A percentile compares a stretch with the other conserved stretches of the same genome.
phyloP scores from a whole-genome alignment of 148 eudicot genomes.

The Camellia japonica region DNA sequence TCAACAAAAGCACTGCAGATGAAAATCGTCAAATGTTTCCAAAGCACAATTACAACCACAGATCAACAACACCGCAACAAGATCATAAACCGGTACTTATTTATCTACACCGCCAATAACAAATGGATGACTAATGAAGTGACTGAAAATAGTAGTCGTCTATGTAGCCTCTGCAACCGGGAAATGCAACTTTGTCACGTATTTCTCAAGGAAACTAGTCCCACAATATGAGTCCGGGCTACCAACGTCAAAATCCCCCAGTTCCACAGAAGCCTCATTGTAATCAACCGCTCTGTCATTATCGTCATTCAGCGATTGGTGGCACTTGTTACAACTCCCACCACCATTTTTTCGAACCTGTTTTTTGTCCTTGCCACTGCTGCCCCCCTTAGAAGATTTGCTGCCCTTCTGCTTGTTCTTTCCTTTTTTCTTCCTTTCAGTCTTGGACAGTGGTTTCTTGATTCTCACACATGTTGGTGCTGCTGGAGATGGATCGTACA shows the following conservation, averaged over 20 bases:
- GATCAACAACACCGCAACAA: not conserved
- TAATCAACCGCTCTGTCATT: slow-evolving; percentile 21
- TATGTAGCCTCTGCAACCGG: slow-evolving; percentile 60
- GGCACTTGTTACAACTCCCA: slow-evolving; percentile 35
- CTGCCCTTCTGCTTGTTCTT: slow-evolving; percentile 64
- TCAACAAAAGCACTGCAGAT: not conserved
- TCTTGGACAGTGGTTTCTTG: slow-evolving; percentile 43
- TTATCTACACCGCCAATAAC: slow-evolving; percentile 22
- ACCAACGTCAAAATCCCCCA: slow-evolving; percentile 45
- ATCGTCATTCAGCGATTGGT: slow-evolving; percentile 24
- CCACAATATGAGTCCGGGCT: slow-evolving; percentile 56
- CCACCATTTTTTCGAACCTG: slow-evolving; percentile 42
- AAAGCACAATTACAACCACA: not conserved
- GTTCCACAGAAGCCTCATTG: slow-evolving; percentile 23
- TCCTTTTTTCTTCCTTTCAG: slow-evolving; percentile 54
- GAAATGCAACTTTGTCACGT: slow-evolving; percentile 47
- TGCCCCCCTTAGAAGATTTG: slow-evolving; percentile 50
- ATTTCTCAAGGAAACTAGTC: slow-evolving; percentile 57
- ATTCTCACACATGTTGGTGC: slow-evolving; percentile 48
- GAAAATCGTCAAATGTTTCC: slow-evolving; percentile 3
- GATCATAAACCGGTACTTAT: not conserved
- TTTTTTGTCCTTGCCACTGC: slow-evolving; percentile 78
- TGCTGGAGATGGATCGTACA: slow-evolving; percentile 79
- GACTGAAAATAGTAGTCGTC: not conserved
- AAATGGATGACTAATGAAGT: not conserved